phyloP scores from a whole-genome alignment of 2,329 filamentous ascomycete genomes.

The Hymenoscyphus albidus region DNA sequence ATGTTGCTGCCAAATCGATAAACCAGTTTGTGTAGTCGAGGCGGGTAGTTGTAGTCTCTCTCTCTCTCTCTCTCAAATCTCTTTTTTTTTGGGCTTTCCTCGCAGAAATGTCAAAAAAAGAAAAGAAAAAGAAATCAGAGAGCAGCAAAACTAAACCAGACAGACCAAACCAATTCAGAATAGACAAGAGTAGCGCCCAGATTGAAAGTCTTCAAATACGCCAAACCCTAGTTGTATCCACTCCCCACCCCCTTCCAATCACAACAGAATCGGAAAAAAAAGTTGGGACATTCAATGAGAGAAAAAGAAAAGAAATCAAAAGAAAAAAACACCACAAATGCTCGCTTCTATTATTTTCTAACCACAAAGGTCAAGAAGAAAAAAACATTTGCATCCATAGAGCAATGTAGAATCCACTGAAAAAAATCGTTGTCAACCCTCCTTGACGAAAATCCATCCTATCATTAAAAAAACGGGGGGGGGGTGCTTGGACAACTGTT shows the following conservation, averaged over 20 bases:
- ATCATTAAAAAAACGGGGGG: constrained; percentile 26
- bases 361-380: background rate
- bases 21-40: no score
- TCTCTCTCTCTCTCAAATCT: background rate
- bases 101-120: constrained; percentile 19
- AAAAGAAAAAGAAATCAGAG: constrained; percentile 7
- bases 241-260: background rate
- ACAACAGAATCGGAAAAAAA: background rate
- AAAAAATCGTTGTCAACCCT: constrained; percentile 6
- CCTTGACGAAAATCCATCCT: constrained; percentile 20
- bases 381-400: constrained; percentile 5
- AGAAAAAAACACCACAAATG: background rate
- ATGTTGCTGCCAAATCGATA: background rate
- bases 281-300: background rate
- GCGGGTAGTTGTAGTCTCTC: background rate
- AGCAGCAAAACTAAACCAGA: constrained; percentile 16
- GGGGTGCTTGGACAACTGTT: constrained; percentile 16
- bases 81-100: constrained; percentile 16
- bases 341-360: background rate
- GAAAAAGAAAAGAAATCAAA: background rate
- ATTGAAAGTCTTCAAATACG: background rate
- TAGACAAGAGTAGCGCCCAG: background rate
- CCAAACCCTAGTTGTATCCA: background rate
- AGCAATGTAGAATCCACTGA: background rate
- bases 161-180: constrained; percentile 2